Percentiles rank a stretch among this genome's conserved stretches.
Conservation (phyloP, 495 filamentous ascomycete genomes). For the Annulohypoxylon moriforme region DNA sequence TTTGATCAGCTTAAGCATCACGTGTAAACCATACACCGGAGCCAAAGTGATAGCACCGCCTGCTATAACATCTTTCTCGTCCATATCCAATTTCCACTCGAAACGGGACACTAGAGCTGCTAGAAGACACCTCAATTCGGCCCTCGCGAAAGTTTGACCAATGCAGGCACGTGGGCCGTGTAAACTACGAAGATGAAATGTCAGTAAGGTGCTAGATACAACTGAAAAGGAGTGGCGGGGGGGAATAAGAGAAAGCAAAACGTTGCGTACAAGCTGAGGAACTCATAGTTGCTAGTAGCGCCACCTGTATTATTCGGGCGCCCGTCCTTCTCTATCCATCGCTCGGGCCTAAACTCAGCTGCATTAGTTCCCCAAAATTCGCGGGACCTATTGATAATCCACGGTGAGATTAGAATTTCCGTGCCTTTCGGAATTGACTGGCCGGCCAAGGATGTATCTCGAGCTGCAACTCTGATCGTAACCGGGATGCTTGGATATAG, state of each 20-base stretch:
- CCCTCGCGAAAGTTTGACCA: constrained; percentile 78
- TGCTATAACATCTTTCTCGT: constrained; percentile 37
- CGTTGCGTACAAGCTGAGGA: constrained; percentile 72
- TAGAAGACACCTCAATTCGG: constrained; percentile 40
- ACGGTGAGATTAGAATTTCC: constrained; percentile 61
- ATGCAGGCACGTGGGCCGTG: constrained; percentile 85
- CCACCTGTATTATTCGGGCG: constrained; percentile 71
- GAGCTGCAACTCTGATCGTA: constrained; percentile 67
- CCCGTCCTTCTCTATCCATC: constrained; percentile 61
- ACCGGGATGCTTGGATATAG: constrained; percentile 52
- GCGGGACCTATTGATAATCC: constrained; percentile 76
- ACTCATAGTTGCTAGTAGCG: constrained; percentile 53
- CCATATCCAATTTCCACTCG: constrained; percentile 39
- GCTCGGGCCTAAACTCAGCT: constrained; percentile 40
- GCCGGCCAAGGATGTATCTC: constrained; percentile 69
- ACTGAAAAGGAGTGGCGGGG: too few relatives aligned
- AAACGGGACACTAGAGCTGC: constrained; percentile 33
- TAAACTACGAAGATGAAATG: constrained; percentile 47
- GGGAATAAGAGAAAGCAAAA: too few relatives aligned
- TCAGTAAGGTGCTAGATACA: neutral
- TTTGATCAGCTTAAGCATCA: constrained; percentile 27
- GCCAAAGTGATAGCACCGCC: constrained; percentile 37
- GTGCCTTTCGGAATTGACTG: constrained; percentile 58
- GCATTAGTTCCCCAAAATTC: constrained; percentile 55
- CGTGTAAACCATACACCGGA: constrained; percentile 29